These are phyloP conservation scores for Scedosporium boydii DNA, from an alignment of 2,329 filamentous ascomycete species.

Conservation along the genomic window DNA sequence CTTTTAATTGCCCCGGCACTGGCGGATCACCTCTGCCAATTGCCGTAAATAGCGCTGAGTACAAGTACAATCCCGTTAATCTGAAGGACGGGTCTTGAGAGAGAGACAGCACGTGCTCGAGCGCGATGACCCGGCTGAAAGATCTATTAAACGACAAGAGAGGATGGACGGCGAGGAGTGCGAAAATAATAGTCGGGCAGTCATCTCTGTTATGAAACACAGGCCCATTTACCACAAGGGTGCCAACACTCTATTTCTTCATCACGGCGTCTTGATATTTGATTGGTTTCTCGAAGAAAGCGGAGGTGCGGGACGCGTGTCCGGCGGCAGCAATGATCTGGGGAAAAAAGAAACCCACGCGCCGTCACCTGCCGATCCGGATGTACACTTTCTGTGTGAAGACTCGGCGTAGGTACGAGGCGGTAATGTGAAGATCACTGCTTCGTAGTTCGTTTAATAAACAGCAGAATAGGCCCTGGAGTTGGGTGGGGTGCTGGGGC, in stretches of 20 bases:
- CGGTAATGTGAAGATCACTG: too few relatives aligned
- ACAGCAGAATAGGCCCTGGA: not conserved
- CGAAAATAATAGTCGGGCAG: not conserved
- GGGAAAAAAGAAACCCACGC: not conserved
- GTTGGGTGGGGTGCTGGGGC: not conserved
- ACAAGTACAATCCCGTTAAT: too few relatives aligned
- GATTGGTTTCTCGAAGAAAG: not conserved
- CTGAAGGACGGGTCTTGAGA: too few relatives aligned
- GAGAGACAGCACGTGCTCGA: too few relatives aligned
- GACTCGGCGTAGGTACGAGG: too few relatives aligned
- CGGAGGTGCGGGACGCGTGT: slow-evolving; percentile 2
- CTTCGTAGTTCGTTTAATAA: too few relatives aligned
- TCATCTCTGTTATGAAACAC: not conserved
- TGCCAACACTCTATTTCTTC: not conserved
- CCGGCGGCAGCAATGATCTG: not conserved
- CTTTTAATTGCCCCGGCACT: too few relatives aligned
- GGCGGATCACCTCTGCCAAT: too few relatives aligned
- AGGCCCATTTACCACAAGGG: not conserved
- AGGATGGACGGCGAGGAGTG: too few relatives aligned
- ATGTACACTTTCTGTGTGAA: not conserved
- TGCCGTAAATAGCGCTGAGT: too few relatives aligned
- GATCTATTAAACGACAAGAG: too few relatives aligned
- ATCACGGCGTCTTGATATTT: not conserved
- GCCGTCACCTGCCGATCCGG: not conserved
- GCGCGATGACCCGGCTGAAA: too few relatives aligned